Evolutionary conservation across 768 basidiomycete species (phyloP).

Genomic region (Termitomyces eurrhizus): DNA sequence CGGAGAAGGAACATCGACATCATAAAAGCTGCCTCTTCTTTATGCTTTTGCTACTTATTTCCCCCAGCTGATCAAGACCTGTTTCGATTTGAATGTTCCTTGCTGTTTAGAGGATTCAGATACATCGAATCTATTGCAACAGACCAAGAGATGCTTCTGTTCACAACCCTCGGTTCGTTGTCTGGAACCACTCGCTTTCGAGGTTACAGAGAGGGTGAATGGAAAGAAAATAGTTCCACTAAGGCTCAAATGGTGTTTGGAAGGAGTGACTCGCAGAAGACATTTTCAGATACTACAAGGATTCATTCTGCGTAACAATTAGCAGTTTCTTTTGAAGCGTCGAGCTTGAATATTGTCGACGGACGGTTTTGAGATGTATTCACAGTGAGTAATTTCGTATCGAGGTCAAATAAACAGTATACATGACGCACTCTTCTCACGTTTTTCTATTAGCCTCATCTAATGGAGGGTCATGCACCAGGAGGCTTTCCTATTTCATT

Average conservation of each 20-base stretch:
- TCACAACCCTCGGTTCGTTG: not conserved
- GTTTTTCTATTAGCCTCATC: too few relatives aligned
- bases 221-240: not conserved
- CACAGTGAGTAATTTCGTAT: not conserved
- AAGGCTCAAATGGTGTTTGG: not conserved
- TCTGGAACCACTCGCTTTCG: not conserved
- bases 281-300: too few relatives aligned
- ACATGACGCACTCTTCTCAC: too few relatives aligned
- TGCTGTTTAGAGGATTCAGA: not conserved
- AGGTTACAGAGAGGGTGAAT: not conserved
- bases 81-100: not conserved
- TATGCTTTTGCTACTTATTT: not conserved
- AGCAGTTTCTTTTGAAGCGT: not conserved
- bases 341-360: not conserved
- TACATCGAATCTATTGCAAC: not conserved
- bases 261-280: not conserved
- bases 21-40: not conserved
- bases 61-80: not conserved
- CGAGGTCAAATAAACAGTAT: too few relatives aligned
- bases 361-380: not conserved
- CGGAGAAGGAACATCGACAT: not conserved
- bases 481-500: too few relatives aligned
- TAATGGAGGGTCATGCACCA: too few relatives aligned
- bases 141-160: not conserved
- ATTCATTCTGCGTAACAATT: not conserved